Evolutionary conservation across 2,329 filamentous ascomycete species (phyloP).

Genomic region (Aspergillus calidoustus): DNA sequence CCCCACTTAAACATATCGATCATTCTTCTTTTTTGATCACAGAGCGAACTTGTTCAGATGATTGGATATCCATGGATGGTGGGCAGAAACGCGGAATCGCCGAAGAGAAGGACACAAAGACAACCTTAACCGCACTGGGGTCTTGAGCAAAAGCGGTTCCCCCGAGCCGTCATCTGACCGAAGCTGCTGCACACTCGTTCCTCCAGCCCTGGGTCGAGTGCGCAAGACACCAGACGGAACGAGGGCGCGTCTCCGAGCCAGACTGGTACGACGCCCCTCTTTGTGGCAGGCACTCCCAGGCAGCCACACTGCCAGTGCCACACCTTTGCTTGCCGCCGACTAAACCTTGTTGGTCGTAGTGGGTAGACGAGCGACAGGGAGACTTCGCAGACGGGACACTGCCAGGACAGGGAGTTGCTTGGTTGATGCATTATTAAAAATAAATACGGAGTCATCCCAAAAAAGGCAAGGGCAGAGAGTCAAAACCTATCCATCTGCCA

Average conservation of each 20-base stretch:
- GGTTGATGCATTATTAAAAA: slow-evolving; percentile 16
- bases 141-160: background rate
- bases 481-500: background rate
- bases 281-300: slow-evolving; percentile 19
- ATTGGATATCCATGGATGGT: background rate
- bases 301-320: slow-evolving; percentile 26
- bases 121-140: background rate
- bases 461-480: slow-evolving; percentile 22
- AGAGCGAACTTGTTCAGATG: too few relatives aligned
- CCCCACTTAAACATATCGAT: background rate
- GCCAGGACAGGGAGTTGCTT: slow-evolving; percentile 14
- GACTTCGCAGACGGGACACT: slow-evolving; percentile 21
- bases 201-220: background rate
- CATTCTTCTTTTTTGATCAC: background rate
- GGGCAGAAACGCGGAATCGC: background rate
- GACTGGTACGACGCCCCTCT: slow-evolving; percentile 26
- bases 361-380: slow-evolving; percentile 13
- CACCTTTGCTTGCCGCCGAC: slow-evolving; percentile 10
- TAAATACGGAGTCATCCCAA: slow-evolving; percentile 21
- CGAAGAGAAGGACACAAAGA: background rate
- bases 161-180: slow-evolving; percentile 22
- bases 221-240: slow-evolving; percentile 23
- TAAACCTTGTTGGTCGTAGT: slow-evolving; percentile 14
- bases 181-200: background rate
- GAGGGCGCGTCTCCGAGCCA: slow-evolving; percentile 32